Percentiles rank a stretch among this genome's conserved stretches.
Evolutionary conservation across 2,329 filamentous ascomycete genomes (phyloP).

Genomic region (Stagonosporopsis rhizophila): DNA sequence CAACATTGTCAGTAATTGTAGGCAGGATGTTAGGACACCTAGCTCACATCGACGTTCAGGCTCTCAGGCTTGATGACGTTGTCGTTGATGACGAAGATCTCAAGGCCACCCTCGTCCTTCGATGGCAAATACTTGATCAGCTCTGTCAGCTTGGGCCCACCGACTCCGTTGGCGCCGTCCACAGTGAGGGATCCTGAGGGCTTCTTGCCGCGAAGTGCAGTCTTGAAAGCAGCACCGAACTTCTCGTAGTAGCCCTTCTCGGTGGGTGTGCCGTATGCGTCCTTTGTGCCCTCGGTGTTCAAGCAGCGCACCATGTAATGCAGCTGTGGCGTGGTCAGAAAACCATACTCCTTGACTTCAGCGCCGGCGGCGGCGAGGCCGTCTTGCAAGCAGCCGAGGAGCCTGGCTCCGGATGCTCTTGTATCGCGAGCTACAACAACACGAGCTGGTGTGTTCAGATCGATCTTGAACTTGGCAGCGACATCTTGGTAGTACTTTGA

Average conservation of each 20-base stretch:
- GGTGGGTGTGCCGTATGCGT: slow-evolving; percentile 86
- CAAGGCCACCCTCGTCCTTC: slow-evolving; percentile 69
- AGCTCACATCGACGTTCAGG: slow-evolving; percentile 81
- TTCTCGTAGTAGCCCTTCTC: slow-evolving; percentile 97
- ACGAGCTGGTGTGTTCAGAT: slow-evolving; percentile 71
- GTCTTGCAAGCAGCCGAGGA: slow-evolving; percentile 79
- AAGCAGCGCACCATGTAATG: slow-evolving; percentile 95
- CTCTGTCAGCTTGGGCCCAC: slow-evolving; percentile 87
- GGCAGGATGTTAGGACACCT: neutral
- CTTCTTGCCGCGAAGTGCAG: slow-evolving; percentile 76
- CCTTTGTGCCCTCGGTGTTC: slow-evolving; percentile 88
- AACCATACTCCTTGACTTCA: slow-evolving; percentile 83
- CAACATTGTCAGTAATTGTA: slow-evolving; percentile 20
- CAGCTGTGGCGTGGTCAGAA: slow-evolving; percentile 94
- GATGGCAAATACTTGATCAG: slow-evolving; percentile 82
- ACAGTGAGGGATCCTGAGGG: slow-evolving; percentile 77
- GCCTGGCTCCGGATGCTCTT: slow-evolving; percentile 84
- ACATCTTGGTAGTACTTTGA: slow-evolving; percentile 78
- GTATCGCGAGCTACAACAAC: slow-evolving; percentile 94
- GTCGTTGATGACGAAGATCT: slow-evolving; percentile 90
- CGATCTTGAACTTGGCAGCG: slow-evolving; percentile 65
- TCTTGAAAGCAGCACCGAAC: slow-evolving; percentile 81
- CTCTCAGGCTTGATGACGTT: slow-evolving; percentile 88
- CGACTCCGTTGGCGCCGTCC: slow-evolving; percentile 96
- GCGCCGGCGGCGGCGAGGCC: slow-evolving; percentile 78